A percentile compares a stretch with the other conserved stretches of the same genome.
Conservation (phyloP, 139 green algal genomes). For the Picochlorum sp. region DNA sequence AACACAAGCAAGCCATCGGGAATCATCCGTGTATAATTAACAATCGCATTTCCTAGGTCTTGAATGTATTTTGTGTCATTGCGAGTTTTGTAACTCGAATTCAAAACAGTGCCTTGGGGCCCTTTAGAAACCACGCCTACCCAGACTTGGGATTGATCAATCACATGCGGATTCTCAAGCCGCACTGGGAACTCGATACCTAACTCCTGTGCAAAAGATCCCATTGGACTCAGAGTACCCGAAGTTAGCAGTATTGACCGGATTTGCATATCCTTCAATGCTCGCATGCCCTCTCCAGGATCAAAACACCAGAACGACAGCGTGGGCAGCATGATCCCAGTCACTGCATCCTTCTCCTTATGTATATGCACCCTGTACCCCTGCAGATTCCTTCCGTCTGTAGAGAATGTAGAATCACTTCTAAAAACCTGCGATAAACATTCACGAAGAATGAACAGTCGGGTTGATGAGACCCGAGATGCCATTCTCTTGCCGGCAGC, state of each 20-base stretch:
- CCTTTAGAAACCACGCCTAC: constrained; percentile 72
- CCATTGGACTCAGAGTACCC: constrained; percentile 84
- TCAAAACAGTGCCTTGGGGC: constrained; percentile 64
- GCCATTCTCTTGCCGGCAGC: constrained; percentile 29
- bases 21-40: constrained; percentile 72
- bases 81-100: constrained; percentile 72
- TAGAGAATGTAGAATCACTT: constrained; percentile 21
- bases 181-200: constrained; percentile 67
- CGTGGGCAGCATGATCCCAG: constrained; percentile 34
- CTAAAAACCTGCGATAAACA: constrained; percentile 55
- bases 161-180: constrained; percentile 96
- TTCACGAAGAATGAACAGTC: constrained; percentile 28
- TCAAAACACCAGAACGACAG: constrained; percentile 92
- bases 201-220: constrained; percentile 83
- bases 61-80: constrained; percentile 50
- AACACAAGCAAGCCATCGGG: constrained; percentile 94
- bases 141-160: constrained; percentile 73
- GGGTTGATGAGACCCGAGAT: constrained; percentile 31
- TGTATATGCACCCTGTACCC: constrained; percentile 69
- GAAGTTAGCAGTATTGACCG: constrained; percentile 79
- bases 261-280: constrained; percentile 41
- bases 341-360: constrained; percentile 29
- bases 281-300: constrained; percentile 51
- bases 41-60: constrained; percentile 71
- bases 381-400: not conserved